These are phyloP conservation scores for Cyberlindnera mycetangii DNA, from an alignment of 805 yeast species.

Conservation along the genomic window DNA sequence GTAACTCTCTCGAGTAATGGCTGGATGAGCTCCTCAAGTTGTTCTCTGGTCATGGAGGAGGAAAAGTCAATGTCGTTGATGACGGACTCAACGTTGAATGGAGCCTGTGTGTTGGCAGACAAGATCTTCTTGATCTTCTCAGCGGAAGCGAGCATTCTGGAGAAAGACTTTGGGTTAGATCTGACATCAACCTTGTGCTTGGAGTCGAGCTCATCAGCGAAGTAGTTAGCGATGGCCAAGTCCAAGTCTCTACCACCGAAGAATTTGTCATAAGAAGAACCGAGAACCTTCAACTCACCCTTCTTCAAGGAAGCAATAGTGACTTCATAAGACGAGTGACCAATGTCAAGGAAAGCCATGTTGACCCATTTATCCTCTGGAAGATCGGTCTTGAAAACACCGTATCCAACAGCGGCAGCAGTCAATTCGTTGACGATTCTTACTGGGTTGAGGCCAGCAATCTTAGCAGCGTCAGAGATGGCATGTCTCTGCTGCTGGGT, in stretches of 20 bases:
- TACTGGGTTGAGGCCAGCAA: slow-evolving; percentile 97
- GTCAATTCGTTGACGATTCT: slow-evolving; percentile 96
- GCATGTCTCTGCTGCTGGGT: slow-evolving; percentile 96
- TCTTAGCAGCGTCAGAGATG: slow-evolving; percentile 88
- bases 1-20: slow-evolving; percentile 78
- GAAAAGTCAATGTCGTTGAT: slow-evolving; percentile 97
- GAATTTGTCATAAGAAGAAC: slow-evolving; percentile 90
- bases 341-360: slow-evolving; percentile 94
- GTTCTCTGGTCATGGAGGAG: slow-evolving; percentile 83
- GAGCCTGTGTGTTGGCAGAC: slow-evolving; percentile 94
- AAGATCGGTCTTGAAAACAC: slow-evolving; percentile 95
- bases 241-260: slow-evolving; percentile 99
- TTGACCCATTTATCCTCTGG: slow-evolving; percentile 91
- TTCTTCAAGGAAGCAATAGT: slow-evolving; percentile 87
- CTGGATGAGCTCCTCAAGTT: slow-evolving; percentile 82
- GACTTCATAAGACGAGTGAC: slow-evolving; percentile 93
- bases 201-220: slow-evolving; percentile 85
- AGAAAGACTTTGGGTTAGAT: slow-evolving; percentile 91
- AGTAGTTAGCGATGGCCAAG: slow-evolving; percentile 88
- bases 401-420: slow-evolving; percentile 99
- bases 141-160: slow-evolving; percentile 87
- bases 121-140: slow-evolving; percentile 94
- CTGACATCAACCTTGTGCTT: slow-evolving; percentile 93
- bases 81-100: slow-evolving; percentile 91
- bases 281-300: slow-evolving; percentile 92